Conservation (phyloP, 805 yeast genomes). For the Suhomyces tanzawaensis region DNA sequence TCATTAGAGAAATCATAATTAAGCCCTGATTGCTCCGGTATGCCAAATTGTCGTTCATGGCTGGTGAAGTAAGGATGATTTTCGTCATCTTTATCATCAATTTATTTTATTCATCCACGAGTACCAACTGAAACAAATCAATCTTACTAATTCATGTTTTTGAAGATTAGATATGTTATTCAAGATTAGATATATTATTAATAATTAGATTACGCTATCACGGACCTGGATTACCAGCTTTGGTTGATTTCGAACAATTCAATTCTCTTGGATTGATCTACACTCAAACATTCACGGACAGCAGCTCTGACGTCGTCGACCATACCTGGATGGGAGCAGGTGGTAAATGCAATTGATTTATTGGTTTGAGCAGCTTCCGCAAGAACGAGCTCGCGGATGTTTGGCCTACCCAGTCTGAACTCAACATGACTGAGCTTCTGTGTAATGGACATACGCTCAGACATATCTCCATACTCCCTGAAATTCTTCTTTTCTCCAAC, state of each 20-base stretch:
- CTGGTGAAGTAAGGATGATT: no score
- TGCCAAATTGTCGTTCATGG: no score
- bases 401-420: constrained; percentile 33
- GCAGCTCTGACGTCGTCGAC: constrained; percentile 29
- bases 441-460: background rate
- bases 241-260: constrained; percentile 6
- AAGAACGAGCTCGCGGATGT: constrained; percentile 6
- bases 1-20: no score
- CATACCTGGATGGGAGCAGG: constrained; percentile 32
- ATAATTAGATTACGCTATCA: background rate
- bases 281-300: constrained; percentile 21
- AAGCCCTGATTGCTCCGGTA: no score
- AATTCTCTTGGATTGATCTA: constrained; percentile 5
- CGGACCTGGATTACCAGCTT: constrained; percentile 1
- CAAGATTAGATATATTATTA: background rate
- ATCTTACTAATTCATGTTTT: background rate
- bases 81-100: no score
- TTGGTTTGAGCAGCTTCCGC: constrained; percentile 22
- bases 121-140: background rate
- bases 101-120: no score
- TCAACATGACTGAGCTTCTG: constrained; percentile 22
- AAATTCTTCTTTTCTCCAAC: background rate
- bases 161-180: background rate
- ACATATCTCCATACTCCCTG: background rate
- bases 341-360: constrained; percentile 26